Evolutionary conservation across 148 eudicot species (phyloP).

Genomic region (Amaranthus hypochondriacus): DNA sequence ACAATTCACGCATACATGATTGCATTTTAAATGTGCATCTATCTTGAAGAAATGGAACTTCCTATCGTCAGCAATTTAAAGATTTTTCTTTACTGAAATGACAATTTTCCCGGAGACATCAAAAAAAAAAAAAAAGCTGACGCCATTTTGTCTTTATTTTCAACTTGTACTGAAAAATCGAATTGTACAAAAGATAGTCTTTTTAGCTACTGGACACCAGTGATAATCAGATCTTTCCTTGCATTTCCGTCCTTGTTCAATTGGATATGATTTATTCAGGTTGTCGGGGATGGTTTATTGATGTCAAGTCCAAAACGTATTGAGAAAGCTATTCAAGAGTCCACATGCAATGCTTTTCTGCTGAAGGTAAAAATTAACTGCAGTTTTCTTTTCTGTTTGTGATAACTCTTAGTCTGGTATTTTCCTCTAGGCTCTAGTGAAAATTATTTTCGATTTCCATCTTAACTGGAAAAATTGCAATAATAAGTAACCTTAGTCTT

Average conservation of each 20-base stretch:
- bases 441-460: background rate
- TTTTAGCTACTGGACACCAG: background rate
- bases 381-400: background rate
- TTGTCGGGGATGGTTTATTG: constrained; percentile 82
- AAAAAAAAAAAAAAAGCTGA: background rate
- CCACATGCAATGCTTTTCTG: constrained; percentile 84
- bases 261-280: constrained; percentile 46
- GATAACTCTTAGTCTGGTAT: background rate
- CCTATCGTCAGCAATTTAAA: background rate
- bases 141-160: background rate
- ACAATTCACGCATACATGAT: background rate
- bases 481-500: background rate
- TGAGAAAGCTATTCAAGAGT: constrained; percentile 77
- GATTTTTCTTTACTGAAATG: background rate
- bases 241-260: constrained; percentile 11
- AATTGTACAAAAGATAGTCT: background rate
- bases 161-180: background rate
- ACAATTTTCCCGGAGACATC: background rate
- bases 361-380: constrained; percentile 59
- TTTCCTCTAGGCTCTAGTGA: background rate
- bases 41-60: background rate
- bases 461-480: background rate
- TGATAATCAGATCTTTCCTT: background rate
- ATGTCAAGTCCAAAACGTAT: constrained; percentile 91
- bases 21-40: background rate